Evolutionary conservation across 139 green algal species (phyloP).

Genomic region (Microglena sp.): DNA sequence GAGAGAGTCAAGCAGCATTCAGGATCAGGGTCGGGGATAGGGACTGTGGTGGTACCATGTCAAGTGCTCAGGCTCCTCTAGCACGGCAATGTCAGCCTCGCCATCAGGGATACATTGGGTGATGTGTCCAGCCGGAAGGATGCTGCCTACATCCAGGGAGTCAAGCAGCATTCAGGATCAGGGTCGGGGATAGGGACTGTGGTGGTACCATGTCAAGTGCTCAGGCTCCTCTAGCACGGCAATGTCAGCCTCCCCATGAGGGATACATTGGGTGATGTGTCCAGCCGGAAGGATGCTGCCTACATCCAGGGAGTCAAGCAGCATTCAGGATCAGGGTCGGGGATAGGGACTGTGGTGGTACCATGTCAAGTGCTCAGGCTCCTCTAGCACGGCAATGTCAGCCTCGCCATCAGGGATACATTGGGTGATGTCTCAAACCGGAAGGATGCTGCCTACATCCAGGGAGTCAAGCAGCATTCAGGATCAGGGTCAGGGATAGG

Average conservation of each 20-base stretch:
- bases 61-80: conserved; percentile 99
- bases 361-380: conserved; percentile 99
- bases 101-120: conserved; percentile 84
- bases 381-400: conserved; percentile 96
- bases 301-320: neutral
- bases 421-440: conserved; percentile 90
- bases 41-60: no score
- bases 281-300: conserved; percentile 92
- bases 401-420: conserved; percentile 87
- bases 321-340: no score
- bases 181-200: no score
- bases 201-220: no score
- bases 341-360: no score
- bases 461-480: conserved; percentile 11
- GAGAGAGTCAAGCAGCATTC: no score
- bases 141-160: conserved; percentile 47
- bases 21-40: no score
- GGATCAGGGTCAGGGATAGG: no score
- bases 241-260: conserved; percentile 86
- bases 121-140: conserved; percentile 95
- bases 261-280: conserved; percentile 90
- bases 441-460: conserved; percentile 76
- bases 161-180: conserved; percentile 20
- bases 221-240: conserved; percentile 98
- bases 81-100: conserved; percentile 90